These are phyloP conservation scores for Cyclospora cayetanensis DNA, from an alignment of 169 alveolate species.

Conservation along the genomic window DNA sequence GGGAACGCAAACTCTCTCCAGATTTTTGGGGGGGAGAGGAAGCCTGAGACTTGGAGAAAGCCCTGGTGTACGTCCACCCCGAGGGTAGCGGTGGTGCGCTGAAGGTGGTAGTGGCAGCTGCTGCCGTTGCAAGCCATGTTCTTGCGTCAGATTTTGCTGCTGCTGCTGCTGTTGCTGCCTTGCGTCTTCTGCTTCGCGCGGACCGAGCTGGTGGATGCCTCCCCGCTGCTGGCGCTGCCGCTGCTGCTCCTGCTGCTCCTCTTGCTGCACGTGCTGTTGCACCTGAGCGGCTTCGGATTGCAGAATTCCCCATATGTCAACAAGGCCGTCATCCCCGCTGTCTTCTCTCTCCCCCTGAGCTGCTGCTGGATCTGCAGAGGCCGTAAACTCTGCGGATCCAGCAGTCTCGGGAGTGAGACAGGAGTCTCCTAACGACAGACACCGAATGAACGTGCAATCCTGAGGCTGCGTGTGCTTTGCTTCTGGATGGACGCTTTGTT, in stretches of 20 bases:
- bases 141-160: background rate
- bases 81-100: too few relatives aligned
- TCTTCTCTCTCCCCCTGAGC: background rate
- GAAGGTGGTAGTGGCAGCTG: background rate
- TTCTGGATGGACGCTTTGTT: background rate
- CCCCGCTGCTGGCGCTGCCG: background rate
- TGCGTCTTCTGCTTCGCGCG: background rate
- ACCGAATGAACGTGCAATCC: background rate
- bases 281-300: background rate
- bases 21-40: background rate
- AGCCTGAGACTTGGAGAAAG: background rate
- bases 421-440: background rate
- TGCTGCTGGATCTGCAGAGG: background rate
- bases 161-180: background rate
- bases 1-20: background rate
- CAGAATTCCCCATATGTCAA: background rate
- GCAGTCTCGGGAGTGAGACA: background rate
- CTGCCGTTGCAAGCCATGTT: background rate
- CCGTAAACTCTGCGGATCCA: background rate
- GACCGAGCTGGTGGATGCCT: background rate
- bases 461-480: background rate
- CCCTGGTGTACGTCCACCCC: too few relatives aligned
- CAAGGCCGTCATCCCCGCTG: background rate
- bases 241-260: slow-evolving; percentile 29
- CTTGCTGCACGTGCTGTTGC: background rate